These are phyloP conservation scores for Phytophthora rubi DNA, from an alignment of 352 stramenopile species.

Conservation along the genomic window DNA sequence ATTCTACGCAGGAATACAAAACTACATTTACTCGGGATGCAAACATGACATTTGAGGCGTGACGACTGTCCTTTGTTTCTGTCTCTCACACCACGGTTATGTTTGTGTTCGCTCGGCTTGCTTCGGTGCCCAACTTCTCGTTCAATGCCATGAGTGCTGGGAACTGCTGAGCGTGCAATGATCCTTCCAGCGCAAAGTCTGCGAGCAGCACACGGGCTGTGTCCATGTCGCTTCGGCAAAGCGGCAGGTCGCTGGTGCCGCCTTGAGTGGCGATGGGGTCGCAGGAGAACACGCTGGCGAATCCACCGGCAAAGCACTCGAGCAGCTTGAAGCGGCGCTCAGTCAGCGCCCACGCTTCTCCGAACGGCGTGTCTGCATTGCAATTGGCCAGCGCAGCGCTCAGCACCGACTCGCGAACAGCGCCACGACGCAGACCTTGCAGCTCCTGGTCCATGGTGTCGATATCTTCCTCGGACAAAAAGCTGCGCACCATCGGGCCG, in stretches of 20 bases:
- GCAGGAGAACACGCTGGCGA: constrained; percentile 55
- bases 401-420: constrained; percentile 28
- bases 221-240: constrained; percentile 33
- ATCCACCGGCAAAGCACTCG: constrained; percentile 61
- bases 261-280: constrained; percentile 11
- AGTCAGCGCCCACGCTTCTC: constrained; percentile 46
- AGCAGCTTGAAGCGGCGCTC: constrained; percentile 51
- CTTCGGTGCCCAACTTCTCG: constrained; percentile 24
- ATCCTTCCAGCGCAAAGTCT: constrained; percentile 49
- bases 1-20: too few species aligned
- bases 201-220: constrained; percentile 30
- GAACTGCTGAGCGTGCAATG: constrained; percentile 59
- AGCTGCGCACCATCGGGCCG: constrained; percentile 32
- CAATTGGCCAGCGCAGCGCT: constrained; percentile 31
- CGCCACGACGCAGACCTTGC: constrained; percentile 32
- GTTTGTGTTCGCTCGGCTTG: neutral
- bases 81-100: neutral
- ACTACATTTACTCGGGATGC: neutral
- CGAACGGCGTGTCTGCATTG: constrained; percentile 42
- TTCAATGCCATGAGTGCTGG: constrained; percentile 30
- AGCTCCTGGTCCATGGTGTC: constrained; percentile 45
- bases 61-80: too few species aligned
- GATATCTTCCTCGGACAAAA: constrained; percentile 38
- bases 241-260: constrained; percentile 27
- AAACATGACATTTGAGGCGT: too few species aligned